Evolutionary conservation across 2,329 filamentous ascomycete species (phyloP).

Genomic region (Colletotrichum magnum): DNA sequence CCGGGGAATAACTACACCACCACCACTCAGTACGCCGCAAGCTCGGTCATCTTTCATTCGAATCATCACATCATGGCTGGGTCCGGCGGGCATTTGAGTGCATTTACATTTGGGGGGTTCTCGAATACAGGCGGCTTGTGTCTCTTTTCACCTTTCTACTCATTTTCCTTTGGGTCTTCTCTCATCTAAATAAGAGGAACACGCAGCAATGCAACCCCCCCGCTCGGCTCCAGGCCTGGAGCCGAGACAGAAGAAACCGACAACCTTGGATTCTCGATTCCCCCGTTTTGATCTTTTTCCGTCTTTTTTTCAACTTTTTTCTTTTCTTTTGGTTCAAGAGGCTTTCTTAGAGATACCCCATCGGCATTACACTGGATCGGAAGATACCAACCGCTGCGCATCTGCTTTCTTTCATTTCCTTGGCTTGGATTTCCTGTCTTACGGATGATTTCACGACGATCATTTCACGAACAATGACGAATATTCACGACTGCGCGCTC

Average conservation of each 20-base stretch:
- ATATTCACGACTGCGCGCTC: conserved; percentile 49
- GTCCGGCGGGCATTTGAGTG: conserved; percentile 66
- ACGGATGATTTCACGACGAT: conserved; percentile 63
- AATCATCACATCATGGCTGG: conserved; percentile 67
- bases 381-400: conserved; percentile 48
- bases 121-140: conserved; percentile 63
- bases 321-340: conserved; percentile 55
- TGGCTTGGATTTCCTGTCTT: conserved; percentile 57
- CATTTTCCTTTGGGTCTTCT: conserved; percentile 47
- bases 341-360: conserved; percentile 58
- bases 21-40: conserved; percentile 65
- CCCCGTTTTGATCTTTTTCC: conserved; percentile 47
- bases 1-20: conserved; percentile 53
- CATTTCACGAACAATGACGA: conserved; percentile 57
- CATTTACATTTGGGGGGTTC: conserved; percentile 67
- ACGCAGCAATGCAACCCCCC: conserved; percentile 73
- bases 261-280: conserved; percentile 57
- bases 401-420: conserved; percentile 57
- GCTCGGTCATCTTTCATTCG: conserved; percentile 43
- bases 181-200: conserved; percentile 67
- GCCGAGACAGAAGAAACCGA: conserved; percentile 61
- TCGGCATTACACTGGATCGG: conserved; percentile 46
- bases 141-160: conserved; percentile 47
- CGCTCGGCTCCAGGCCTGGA: conserved; percentile 57
- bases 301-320: conserved; percentile 48